Evolutionary conservation across 345 rosid species (phyloP), one percentile per base, ranked within the genome.

Genomic region (Pistacia integerrima): DNA sequence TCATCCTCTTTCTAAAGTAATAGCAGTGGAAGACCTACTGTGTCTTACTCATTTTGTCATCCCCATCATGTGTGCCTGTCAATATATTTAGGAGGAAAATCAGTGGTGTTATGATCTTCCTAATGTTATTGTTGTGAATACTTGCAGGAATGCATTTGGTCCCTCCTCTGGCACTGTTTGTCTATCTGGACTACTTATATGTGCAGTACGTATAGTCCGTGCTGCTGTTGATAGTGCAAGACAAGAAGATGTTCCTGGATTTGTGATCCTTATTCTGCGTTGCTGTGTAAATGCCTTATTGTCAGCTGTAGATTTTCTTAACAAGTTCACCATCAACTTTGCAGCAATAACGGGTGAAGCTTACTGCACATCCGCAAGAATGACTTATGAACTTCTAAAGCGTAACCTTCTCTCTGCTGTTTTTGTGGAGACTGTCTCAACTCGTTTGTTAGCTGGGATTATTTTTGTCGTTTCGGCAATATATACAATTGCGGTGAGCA

Each of bases 381-480:
- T 92, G 98, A 88, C 97, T 22, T 95, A 93, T 55, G 97, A 93
- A 80, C 97, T 95, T 52, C 81, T 95, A 63, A 90, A 81, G 75
- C 97, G 97, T 30, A 95, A 95, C 74, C 94, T 95, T 4, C 94
- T 95, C 69, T 95, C 99, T 41, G 90, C 97, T 74, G 97, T 90
- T 65, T 88, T 92, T 28, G 97, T 95, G 46, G 98, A 95, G 86
- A 92, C 94, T 3, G 83, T 93, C 73, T 95, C 99, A 8, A 86
- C 94, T 66, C 88, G 97, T 51, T 80, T 95, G 74, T 77, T 95
- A 77, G 87, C 84, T 41, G 98, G 98, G 48, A 84, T 95, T 33
- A 59, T 84, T 52, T 92, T 90, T 65, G 94, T 95, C 70, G 28
- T 93, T 75, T 92, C 97, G 66, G 91, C 99, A 57, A 74, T 90